Evolutionary conservation across 2,329 filamentous ascomycete species (phyloP).

Genomic region (Ilyonectria mors-panacis): DNA sequence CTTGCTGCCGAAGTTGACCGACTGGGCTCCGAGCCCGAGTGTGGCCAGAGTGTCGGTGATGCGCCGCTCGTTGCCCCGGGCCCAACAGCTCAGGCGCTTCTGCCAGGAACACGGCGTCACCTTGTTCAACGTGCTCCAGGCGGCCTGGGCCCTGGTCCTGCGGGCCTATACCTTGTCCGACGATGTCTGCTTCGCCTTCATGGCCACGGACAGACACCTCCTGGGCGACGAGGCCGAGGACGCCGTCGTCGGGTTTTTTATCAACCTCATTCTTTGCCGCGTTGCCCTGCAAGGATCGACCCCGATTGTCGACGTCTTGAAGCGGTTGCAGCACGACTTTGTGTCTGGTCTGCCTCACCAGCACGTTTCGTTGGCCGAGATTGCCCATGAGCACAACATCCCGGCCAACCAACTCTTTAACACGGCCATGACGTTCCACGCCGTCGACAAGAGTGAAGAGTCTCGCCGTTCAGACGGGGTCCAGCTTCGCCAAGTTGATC

Average conservation of each 20-base stretch:
- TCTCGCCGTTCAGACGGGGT: slow-evolving; percentile 6
- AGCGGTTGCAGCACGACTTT: slow-evolving; percentile 17
- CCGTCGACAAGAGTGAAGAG: slow-evolving; percentile 1
- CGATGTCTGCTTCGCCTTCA: slow-evolving; percentile 33
- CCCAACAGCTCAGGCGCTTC: slow-evolving; percentile 20
- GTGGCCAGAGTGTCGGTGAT: not conserved
- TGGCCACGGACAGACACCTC: slow-evolving; percentile 26
- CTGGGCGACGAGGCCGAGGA: slow-evolving; percentile 16
- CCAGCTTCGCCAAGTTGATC: slow-evolving; percentile 14
- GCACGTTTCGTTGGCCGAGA: slow-evolving; percentile 25
- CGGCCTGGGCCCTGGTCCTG: slow-evolving; percentile 35
- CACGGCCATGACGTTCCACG: slow-evolving; percentile 26
- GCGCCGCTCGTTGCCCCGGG: slow-evolving; percentile 1
- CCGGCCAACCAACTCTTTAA: slow-evolving; percentile 30
- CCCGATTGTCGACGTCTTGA: slow-evolving; percentile 13
- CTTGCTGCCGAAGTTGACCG: slow-evolving; percentile 8
- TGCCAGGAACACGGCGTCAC: slow-evolving; percentile 31
- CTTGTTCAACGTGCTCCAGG: slow-evolving; percentile 30
- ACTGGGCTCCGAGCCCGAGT: slow-evolving; percentile 3
- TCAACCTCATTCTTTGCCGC: slow-evolving; percentile 20
- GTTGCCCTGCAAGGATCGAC: slow-evolving; percentile 9
- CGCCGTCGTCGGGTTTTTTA: slow-evolving; percentile 22
- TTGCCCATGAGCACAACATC: slow-evolving; percentile 25
- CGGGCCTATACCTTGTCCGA: slow-evolving; percentile 36
- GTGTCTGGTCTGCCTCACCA: slow-evolving; percentile 26